phyloP scores from a whole-genome alignment of 495 filamentous ascomycete species.

The Aspergillus funiculosus region DNA sequence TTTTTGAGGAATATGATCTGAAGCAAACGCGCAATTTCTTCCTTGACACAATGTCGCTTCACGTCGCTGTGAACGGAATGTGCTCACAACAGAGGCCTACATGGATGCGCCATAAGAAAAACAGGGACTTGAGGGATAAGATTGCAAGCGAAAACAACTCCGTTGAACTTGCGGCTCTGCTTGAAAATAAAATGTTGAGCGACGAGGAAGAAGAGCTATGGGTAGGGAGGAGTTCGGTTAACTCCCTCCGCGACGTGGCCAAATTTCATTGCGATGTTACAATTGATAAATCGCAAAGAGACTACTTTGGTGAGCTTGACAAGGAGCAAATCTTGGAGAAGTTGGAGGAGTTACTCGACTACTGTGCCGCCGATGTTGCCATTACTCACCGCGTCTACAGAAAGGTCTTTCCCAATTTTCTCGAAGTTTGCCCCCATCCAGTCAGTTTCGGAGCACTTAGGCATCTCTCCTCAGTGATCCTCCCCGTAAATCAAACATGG shows the following conservation, averaged over 20 bases:
- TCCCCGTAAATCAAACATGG: constrained; percentile 87
- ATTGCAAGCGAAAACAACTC: constrained; percentile 65
- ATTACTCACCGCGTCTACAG: constrained; percentile 90
- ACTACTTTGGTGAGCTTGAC: constrained; percentile 81
- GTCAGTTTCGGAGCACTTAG: constrained; percentile 93
- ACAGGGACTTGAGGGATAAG: constrained; percentile 74
- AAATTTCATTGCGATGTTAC: constrained; percentile 90
- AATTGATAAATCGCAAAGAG: constrained; percentile 83
- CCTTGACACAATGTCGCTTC: constrained; percentile 96
- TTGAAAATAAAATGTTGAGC: constrained; percentile 58
- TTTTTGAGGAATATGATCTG: constrained; percentile 84
- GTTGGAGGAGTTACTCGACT: constrained; percentile 80
- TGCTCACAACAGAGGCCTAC: constrained; percentile 92
- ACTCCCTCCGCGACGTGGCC: constrained; percentile 91
- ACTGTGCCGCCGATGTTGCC: constrained; percentile 92
- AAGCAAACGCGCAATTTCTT: constrained; percentile 79
- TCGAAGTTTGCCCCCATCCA: constrained; percentile 86
- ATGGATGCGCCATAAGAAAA: constrained; percentile 95
- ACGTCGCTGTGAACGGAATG: constrained; percentile 98
- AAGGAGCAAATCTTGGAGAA: constrained; percentile 59
- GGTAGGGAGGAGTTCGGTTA: constrained; percentile 90
- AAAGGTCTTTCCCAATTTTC: constrained; percentile 83
- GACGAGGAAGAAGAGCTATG: constrained; percentile 93
- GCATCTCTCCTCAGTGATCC: constrained; percentile 84
- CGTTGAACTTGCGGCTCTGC: constrained; percentile 62